A percentile compares a stretch with the other conserved stretches of the same genome.
Conservation (phyloP, 2,329 filamentous ascomycete species). For the Ophiocordyceps sinensis region DNA sequence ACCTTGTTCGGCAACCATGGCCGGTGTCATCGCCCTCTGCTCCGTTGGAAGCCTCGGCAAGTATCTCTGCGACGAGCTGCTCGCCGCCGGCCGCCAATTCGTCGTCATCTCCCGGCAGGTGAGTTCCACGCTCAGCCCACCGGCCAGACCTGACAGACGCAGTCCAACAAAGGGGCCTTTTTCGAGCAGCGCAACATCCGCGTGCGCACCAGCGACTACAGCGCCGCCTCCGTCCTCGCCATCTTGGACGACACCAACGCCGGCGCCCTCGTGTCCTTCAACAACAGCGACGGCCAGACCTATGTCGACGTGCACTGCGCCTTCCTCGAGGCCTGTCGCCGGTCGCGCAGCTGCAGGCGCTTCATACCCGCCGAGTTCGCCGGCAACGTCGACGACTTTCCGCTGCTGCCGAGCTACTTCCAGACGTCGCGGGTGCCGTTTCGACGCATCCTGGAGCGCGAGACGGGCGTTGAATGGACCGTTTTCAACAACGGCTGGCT, state of each 20-base stretch:
- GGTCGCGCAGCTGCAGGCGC: neutral
- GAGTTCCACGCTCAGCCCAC: neutral
- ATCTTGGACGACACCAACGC: neutral
- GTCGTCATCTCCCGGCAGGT: slow-evolving; percentile 1
- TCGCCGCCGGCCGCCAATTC: neutral
- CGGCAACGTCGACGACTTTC: neutral
- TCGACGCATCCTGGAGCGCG: neutral
- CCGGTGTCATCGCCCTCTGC: neutral
- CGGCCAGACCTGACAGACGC: neutral
- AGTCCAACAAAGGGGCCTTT: neutral
- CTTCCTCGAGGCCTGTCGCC: neutral
- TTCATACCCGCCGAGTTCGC: slow-evolving; percentile 1
- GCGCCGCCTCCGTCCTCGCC: neutral
- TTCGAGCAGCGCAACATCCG: neutral
- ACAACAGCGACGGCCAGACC: neutral
- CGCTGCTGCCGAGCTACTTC: neutral
- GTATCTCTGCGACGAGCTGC: neutral
- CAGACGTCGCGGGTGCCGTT: neutral
- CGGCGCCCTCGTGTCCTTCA: neutral
- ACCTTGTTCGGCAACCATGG: too few species aligned
- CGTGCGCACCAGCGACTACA: neutral
- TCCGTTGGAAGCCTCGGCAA: slow-evolving; percentile 1
- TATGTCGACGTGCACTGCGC: slow-evolving; percentile 1
- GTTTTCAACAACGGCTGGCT: slow-evolving; percentile 1
- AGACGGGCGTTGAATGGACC: neutral